Base-by-base conservation (phyloP, 2,329 filamentous ascomycete genomes). In the Akanthomyces uredinophilus region DNA sequence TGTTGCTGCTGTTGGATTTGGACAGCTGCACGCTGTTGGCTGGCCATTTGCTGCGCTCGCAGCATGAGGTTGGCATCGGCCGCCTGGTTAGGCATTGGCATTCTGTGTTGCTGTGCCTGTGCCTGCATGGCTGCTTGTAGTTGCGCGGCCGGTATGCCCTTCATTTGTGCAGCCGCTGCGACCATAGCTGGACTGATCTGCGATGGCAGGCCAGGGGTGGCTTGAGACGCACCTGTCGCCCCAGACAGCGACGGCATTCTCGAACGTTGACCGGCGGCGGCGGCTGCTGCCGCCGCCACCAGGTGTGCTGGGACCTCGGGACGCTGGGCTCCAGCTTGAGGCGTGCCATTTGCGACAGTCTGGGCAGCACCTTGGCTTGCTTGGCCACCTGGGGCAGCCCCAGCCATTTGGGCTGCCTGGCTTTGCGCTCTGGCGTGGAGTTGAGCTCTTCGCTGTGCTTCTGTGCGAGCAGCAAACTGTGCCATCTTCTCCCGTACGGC, bases 81-180 rank as follows among this genome's bases (percentile, higher is more conserved):
- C 49, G 75, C 76, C 8, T 77, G 74, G 55, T 76, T 78, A 6
- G 77, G 72, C 66, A 82, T 74, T 2, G 83, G 81, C 74, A 89
- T 80, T 55, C 86, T 81, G 51, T 84, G 79, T 64, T 87, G 80
- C 16, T 77, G 55, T 60, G 66, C 43, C 11, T 61, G 57, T 24
- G 75, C 76, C 65, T 78, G 79, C 73, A 82, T 79, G 39, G 81
- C 77, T 18, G 81, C 80, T 68, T 89, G 87, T 77, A 91, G 82
- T 66, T 89, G 89, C 27, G 88, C 87, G 70, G 90, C 88, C 43
- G 87, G 85, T 27, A 90, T 80, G 51, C 83, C 83, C 63, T 85
- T 85, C 78, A 90, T 83, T 47, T 84, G 82, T 70, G 85, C 81
- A 18, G 56, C 62, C 3, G 78, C 84, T 29, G 77, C 82, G 63